Conservation (phyloP, 2,329 filamentous ascomycete genomes). For the Hypoxylon sp. region DNA sequence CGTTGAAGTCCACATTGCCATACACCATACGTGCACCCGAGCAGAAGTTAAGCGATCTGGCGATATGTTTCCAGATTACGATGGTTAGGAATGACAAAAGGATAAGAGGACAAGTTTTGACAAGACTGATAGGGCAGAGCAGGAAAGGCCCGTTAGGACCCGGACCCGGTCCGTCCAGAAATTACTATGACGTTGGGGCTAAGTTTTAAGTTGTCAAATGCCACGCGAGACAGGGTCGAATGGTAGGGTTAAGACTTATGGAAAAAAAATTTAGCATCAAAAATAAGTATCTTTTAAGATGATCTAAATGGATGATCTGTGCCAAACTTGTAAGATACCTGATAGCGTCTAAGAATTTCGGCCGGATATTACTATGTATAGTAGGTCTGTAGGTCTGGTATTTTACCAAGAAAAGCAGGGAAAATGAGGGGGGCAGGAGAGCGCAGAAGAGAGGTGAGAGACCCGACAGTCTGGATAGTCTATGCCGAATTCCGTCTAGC, state of each 20-base stretch:
- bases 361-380: too few relatives aligned
- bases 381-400: too few relatives aligned
- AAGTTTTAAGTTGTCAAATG: too few relatives aligned
- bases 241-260: too few relatives aligned
- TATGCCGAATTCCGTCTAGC: conserved; percentile 32
- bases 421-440: neutral
- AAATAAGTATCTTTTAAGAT: too few relatives aligned
- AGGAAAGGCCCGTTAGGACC: conserved; percentile 3
- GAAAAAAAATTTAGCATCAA: too few relatives aligned
- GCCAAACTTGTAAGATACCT: too few relatives aligned
- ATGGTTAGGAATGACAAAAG: neutral
- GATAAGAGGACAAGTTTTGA: neutral
- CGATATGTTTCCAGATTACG: neutral
- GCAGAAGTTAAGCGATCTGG: neutral
- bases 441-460: conserved; percentile 5
- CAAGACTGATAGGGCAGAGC: neutral
- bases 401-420: neutral
- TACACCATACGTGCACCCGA: neutral
- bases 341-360: too few relatives aligned
- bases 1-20: neutral
- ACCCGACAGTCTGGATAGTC: conserved; percentile 38
- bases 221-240: too few relatives aligned
- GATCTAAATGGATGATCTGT: too few relatives aligned
- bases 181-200: too few relatives aligned
- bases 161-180: conserved; percentile 22